Conservation (phyloP, 331 rosid species). For the Cydonia oblonga region DNA sequence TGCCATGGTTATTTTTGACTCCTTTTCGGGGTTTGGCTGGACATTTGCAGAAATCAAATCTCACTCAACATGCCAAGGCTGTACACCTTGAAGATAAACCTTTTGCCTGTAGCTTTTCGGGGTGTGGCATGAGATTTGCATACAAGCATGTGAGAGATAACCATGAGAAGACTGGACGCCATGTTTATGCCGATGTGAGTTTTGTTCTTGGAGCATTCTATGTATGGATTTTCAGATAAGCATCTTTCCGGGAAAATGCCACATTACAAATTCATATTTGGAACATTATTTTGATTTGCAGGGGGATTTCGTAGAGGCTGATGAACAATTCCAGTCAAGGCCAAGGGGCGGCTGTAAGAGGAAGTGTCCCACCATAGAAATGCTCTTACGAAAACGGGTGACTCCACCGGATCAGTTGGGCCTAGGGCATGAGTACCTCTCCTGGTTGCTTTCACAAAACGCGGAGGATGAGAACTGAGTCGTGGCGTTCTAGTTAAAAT, state of each 20-base stretch:
- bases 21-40: not conserved
- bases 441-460: not conserved
- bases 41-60: conserved; percentile 58
- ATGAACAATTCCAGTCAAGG: conserved; percentile 50
- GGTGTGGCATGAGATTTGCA: conserved; percentile 77
- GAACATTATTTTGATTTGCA: conserved; percentile 3
- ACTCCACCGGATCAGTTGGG: conserved; percentile 39
- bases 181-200: conserved; percentile 56
- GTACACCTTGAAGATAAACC: conserved; percentile 55
- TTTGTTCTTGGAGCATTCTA: not conserved
- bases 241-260: not conserved
- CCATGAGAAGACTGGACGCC: conserved; percentile 52
- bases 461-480: not conserved
- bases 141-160: conserved; percentile 83
- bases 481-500: not conserved
- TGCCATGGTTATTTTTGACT: not conserved
- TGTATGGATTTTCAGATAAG: not conserved
- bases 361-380: conserved; percentile 41
- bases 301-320: conserved; percentile 66
- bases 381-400: conserved; percentile 54
- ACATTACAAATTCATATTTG: not conserved
- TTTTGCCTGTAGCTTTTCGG: conserved; percentile 47
- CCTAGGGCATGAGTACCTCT: not conserved
- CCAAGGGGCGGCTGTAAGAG: conserved; percentile 66
- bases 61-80: conserved; percentile 48